Evolutionary conservation across 352 stramenopile genomes (phyloP).

Genomic region (Phytophthora pseudosyringae): DNA sequence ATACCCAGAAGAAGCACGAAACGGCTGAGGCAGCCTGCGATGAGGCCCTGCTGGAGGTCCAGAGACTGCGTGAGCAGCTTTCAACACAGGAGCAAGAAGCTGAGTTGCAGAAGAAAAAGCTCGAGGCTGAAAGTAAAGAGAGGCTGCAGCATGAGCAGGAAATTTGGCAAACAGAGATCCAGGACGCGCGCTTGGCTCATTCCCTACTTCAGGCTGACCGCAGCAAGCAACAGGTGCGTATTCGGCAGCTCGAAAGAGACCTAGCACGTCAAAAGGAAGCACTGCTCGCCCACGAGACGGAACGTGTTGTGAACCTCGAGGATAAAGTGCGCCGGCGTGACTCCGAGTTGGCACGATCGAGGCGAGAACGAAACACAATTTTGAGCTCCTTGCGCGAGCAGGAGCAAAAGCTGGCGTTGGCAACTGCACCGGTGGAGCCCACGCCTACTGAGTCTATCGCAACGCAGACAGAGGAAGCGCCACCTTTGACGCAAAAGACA

Average conservation of each 20-base stretch:
- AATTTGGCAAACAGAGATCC: slow-evolving; percentile 64
- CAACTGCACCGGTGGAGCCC: slow-evolving; percentile 2
- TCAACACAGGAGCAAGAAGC: slow-evolving; percentile 39
- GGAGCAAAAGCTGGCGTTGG: slow-evolving; percentile 42
- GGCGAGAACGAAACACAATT: slow-evolving; percentile 71
- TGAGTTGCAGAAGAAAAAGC: slow-evolving; percentile 30
- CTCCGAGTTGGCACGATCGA: slow-evolving; percentile 57
- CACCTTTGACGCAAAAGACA: slow-evolving; percentile 7
- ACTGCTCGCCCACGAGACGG: slow-evolving; percentile 48
- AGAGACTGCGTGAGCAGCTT: slow-evolving; percentile 53
- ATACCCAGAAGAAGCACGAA: slow-evolving; percentile 35
- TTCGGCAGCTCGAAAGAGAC: slow-evolving; percentile 70
- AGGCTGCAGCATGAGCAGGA: slow-evolving; percentile 57
- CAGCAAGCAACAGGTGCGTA: slow-evolving; percentile 60
- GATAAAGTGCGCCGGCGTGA: slow-evolving; percentile 46
- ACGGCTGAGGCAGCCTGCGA: slow-evolving; percentile 32
- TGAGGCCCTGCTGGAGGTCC: slow-evolving; percentile 42
- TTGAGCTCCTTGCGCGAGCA: slow-evolving; percentile 63
- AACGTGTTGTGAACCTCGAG: slow-evolving; percentile 47
- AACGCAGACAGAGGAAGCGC: slow-evolving; percentile 32
- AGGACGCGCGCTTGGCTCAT: slow-evolving; percentile 58
- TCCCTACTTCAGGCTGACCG: slow-evolving; percentile 58
- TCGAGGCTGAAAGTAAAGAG: slow-evolving; percentile 42
- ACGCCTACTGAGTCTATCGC: slow-evolving; percentile 12
- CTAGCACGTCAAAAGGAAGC: slow-evolving; percentile 58